phyloP scores from a whole-genome alignment of 805 yeast species.

The Pichia nakasei region DNA sequence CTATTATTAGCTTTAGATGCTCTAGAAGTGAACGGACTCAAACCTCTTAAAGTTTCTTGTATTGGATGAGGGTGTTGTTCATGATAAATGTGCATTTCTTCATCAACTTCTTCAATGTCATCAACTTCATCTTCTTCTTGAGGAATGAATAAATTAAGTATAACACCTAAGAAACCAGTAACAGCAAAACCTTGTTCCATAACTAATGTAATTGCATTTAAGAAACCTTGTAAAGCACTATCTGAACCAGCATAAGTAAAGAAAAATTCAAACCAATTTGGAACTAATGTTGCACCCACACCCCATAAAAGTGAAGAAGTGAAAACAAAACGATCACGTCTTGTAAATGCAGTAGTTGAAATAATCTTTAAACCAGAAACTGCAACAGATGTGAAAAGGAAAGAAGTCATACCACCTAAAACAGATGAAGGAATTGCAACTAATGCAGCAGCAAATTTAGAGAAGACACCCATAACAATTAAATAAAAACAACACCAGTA shows the following conservation, averaged over 20 bases:
- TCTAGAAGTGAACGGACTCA: constrained; percentile 10
- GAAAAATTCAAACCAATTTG: constrained; percentile 38
- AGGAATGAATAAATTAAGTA: constrained; percentile 40
- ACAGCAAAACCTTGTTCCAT: constrained; percentile 53
- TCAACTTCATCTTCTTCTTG: constrained; percentile 42
- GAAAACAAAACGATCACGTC: constrained; percentile 48
- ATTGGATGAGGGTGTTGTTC: constrained; percentile 13
- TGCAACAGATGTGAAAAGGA: constrained; percentile 48
- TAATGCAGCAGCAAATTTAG: constrained; percentile 85
- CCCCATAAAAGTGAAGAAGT: constrained; percentile 46
- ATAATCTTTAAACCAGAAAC: constrained; percentile 52
- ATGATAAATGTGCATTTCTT: constrained; percentile 17
- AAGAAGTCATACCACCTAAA: constrained; percentile 77
- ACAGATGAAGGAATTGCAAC: constrained; percentile 73
- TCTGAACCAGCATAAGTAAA: constrained; percentile 44
- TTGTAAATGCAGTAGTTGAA: constrained; percentile 42
- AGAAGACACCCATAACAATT: constrained; percentile 77
- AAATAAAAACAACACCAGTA: constrained; percentile 51
- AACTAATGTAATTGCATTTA: constrained; percentile 43
- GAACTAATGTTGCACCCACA: constrained; percentile 39
- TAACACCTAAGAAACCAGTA: constrained; percentile 44
- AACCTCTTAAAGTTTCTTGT: constrained; percentile 7
- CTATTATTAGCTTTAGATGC: constrained; percentile 6
- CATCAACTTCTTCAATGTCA: constrained; percentile 31
- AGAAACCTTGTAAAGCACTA: constrained; percentile 36